Base-by-base conservation (phyloP, 1,284 basidiomycete genomes). In the Flammula alnicola region DNA sequence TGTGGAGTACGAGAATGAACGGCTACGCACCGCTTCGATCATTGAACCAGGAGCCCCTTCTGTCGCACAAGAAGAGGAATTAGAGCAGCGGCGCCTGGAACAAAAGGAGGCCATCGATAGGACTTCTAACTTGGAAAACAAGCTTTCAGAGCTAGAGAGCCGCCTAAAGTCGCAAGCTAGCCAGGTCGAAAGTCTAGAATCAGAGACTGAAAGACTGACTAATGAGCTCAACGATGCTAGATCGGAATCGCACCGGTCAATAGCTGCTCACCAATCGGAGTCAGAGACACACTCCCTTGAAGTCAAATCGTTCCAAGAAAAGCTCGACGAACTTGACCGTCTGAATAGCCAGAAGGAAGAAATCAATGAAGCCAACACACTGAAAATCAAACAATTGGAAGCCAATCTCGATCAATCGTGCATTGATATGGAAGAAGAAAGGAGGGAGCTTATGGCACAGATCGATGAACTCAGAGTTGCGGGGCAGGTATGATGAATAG, bases 381-480 rank as follows among this genome's bases (percentile, higher is more conserved):
- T 74, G 3, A 80, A 83, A 59, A 79, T 89, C 38, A 63, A 66
- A n/a, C 61, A 77, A 16, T 64, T 89, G 40, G 74, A 80, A 52
- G 62, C 63, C 3, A 75, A 79, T 11, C 67, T 87, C 2, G 72
- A 78, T 59, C 76, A 76, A 47, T 54, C 62, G 1, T 58, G 54
- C 22, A 44, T 52, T 6, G 83, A 86, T 47, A 68, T 87, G 1
- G 83, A 87, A 38, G 74, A 78, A n/a, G 87, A 90, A 59, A 78
- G 83, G 42, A 74, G 70, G 47, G 88, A 92, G 55, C 69, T 92
- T 16, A 75, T 76, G 10, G 69, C 64, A 2, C 88, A 93, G 58
- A 83, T 95, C 2, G 88, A 93, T 47, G 88, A 93, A 62, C 77
- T 96, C 32, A 78, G 91, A 42, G 77, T 79, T 52, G 93, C 93